Conservation (phyloP, 352 stramenopile species). For the Peronospora belbahrii region DNA sequence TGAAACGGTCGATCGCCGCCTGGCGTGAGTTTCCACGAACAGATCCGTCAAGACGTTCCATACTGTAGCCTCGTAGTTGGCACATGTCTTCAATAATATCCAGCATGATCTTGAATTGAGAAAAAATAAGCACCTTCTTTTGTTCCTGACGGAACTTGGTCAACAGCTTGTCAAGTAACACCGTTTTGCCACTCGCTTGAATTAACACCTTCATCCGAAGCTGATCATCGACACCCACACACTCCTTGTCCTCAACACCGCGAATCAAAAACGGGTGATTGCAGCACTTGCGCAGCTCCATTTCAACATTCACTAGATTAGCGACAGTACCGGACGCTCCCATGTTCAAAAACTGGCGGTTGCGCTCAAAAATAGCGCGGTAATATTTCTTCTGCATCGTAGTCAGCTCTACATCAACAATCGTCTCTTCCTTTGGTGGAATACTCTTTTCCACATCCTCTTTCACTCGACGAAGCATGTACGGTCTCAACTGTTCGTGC, state of each 20-base stretch:
- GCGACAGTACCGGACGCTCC: slow-evolving; percentile 85
- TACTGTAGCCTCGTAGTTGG: slow-evolving; percentile 71
- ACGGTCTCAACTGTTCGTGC: slow-evolving; percentile 95
- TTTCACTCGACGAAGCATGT: slow-evolving; percentile 98
- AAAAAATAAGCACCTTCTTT: slow-evolving; percentile 99
- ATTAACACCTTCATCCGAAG: slow-evolving; percentile 68
- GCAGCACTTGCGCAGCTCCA: slow-evolving; percentile 99
- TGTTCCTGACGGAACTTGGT: slow-evolving; percentile 94
- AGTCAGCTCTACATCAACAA: slow-evolving; percentile 99
- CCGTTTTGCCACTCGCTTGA: slow-evolving; percentile 93
- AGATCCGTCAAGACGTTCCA: slow-evolving; percentile 95
- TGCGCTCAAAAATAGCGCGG: slow-evolving; percentile 98
- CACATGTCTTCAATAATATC: slow-evolving; percentile 92
- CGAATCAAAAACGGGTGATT: slow-evolving; percentile 99
- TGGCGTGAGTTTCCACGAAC: slow-evolving; percentile 95
- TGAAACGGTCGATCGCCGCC: slow-evolving; percentile 98
- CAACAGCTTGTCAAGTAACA: slow-evolving; percentile 98
- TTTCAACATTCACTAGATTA: slow-evolving; percentile 99
- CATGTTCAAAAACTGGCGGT: slow-evolving; percentile 88
- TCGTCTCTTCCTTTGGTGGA: slow-evolving; percentile 97
- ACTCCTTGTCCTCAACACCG: slow-evolving; percentile 96
- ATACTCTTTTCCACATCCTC: slow-evolving; percentile 99
- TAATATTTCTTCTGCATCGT: slow-evolving; percentile 97
- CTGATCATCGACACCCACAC: slow-evolving; percentile 62
- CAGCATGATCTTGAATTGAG: slow-evolving; percentile 98